Conservation (phyloP, 2,329 filamentous ascomycete species). For the Trichoderma lentiforme region DNA sequence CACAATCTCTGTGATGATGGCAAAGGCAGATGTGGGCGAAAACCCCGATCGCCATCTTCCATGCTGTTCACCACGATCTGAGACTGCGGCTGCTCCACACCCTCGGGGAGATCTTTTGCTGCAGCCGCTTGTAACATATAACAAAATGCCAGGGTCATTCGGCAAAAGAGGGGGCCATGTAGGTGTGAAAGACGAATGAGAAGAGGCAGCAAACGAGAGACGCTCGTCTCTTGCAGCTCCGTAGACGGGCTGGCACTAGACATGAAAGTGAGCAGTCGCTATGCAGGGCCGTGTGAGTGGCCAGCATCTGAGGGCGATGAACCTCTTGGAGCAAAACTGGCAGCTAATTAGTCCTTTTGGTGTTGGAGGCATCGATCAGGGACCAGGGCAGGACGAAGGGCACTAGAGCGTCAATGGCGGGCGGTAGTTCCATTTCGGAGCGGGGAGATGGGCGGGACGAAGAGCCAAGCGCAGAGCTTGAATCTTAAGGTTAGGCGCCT, state of each 20-base stretch:
- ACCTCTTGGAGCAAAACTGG: neutral
- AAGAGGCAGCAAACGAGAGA: neutral
- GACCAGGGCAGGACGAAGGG: neutral
- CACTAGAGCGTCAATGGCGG: neutral
- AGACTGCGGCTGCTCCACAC: constrained; percentile 9
- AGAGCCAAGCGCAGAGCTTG: neutral
- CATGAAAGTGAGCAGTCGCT: neutral
- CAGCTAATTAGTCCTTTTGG: neutral
- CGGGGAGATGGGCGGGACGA: constrained; percentile 1
- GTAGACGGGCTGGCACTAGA: neutral
- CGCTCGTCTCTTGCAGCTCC: neutral
- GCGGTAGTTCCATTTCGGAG: neutral
- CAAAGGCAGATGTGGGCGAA: neutral
- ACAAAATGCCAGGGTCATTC: neutral
- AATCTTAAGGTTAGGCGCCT: neutral
- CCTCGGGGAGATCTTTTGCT: constrained; percentile 16
- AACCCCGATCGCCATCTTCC: neutral
- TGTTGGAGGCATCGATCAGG: neutral
- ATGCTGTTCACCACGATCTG: neutral
- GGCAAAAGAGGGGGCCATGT: neutral
- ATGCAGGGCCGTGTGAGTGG: neutral
- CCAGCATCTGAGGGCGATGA: neutral
- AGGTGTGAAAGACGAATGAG: neutral
- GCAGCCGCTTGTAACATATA: constrained; percentile 3
- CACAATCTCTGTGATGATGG: neutral